Conservation (phyloP, 2,329 filamentous ascomycete genomes). For the Fusarium subtropicale region DNA sequence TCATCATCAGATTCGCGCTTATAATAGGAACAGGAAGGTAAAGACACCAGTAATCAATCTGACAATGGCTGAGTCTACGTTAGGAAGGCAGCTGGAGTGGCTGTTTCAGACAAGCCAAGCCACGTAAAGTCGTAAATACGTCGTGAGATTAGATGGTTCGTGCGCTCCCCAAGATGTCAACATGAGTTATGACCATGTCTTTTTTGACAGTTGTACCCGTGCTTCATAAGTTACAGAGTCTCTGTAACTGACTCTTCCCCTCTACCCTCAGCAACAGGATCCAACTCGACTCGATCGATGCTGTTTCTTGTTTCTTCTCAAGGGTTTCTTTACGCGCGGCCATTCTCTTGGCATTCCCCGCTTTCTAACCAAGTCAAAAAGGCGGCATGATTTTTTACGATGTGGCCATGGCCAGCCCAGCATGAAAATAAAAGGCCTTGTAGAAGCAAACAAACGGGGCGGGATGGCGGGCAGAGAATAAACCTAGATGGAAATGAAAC, state of each 20-base stretch:
- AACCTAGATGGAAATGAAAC: slow-evolving; percentile 5
- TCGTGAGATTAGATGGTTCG: background rate
- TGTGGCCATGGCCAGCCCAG: background rate
- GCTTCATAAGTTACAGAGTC: background rate
- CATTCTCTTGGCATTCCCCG: slow-evolving; percentile 24
- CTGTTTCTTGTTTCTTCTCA: slow-evolving; percentile 14
- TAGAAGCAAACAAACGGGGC: background rate
- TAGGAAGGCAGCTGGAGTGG: slow-evolving; percentile 18
- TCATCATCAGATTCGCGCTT: background rate
- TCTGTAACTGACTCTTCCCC: background rate
- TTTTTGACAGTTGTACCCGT: background rate
- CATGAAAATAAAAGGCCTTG: background rate
- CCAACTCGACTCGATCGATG: slow-evolving; percentile 8
- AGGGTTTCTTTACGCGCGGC: slow-evolving; percentile 21
- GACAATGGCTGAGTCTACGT: slow-evolving; percentile 10
- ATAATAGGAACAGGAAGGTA: background rate
- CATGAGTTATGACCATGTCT: background rate
- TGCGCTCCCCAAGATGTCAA: background rate
- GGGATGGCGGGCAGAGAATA: background rate
- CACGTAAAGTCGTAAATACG: background rate
- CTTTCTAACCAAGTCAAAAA: slow-evolving; percentile 9
- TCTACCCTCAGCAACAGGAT: background rate
- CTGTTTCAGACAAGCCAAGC: slow-evolving; percentile 19
- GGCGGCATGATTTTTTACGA: background rate
- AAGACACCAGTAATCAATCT: slow-evolving; percentile 16